These are phyloP conservation scores for Plasmodium blacklocki DNA, from an alignment of 169 alveolate genomes.

Conservation along the genomic window DNA sequence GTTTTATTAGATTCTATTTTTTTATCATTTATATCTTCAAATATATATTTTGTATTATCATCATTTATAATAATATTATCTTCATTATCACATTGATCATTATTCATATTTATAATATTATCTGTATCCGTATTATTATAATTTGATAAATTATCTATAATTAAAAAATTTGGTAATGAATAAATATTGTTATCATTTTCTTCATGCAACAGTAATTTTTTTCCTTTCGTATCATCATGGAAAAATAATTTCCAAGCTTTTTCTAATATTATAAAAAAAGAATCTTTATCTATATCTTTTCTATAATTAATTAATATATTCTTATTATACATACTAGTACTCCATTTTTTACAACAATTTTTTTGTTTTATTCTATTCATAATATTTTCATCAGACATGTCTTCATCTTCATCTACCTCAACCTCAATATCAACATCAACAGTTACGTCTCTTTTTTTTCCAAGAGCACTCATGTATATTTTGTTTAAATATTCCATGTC, in stretches of 20 bases:
- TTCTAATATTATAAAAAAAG: slow-evolving; percentile 40
- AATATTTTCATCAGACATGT: slow-evolving; percentile 8
- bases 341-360: slow-evolving; percentile 73
- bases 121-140: neutral
- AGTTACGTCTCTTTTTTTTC: neutral
- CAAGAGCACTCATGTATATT: neutral
- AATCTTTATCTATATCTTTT: slow-evolving; percentile 46
- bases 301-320: slow-evolving; percentile 18
- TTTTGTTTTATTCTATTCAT: slow-evolving; percentile 21
- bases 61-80: neutral
- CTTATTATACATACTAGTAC: slow-evolving; percentile 30
- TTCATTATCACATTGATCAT: neutral
- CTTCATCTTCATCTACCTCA: neutral
- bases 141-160: slow-evolving; percentile 14
- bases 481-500: slow-evolving; percentile 46
- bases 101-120: neutral
- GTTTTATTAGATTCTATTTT: slow-evolving; percentile 20
- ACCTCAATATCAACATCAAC: no score
- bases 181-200: slow-evolving; percentile 26
- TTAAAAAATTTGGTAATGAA: slow-evolving; percentile 23
- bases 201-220: slow-evolving; percentile 13
- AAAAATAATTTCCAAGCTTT: slow-evolving; percentile 23
- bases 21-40: neutral
- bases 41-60: neutral
- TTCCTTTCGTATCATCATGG: slow-evolving; percentile 30